Evolutionary conservation across 176 grass and related monocot species (phyloP), one percentile per base, ranked within the genome.

Genomic region (Coix lacrymajobi): DNA sequence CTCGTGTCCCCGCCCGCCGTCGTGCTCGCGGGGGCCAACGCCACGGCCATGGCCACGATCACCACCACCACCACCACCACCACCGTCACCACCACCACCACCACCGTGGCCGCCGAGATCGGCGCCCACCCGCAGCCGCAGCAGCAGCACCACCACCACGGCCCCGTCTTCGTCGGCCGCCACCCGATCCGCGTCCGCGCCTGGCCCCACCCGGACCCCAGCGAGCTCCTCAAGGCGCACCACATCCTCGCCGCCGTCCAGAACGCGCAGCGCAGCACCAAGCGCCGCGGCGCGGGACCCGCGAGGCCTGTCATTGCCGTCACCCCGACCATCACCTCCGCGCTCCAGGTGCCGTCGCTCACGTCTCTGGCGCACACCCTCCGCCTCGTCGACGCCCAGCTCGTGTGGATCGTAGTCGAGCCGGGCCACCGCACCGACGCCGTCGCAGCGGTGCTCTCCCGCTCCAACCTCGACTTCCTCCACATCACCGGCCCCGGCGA

Each of bases 111-210:
- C 52, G 62, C 78, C 64, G 77, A 58, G 20, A 78, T 73, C 54
- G 79, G 29, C 3, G 64, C 37, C 36, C 37, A 41, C 33, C 65
- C 34, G 2, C 58, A 82, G 33, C 43, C 69, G 30, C 92, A 85
- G 0, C 60, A 62, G 1, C 56, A 60, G 1, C 52, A 57, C 30
- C 77, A 79, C 69, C 85, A 80, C 79, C 85, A 88, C 36, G 89
- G 89, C 4, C 91, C 87, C 26, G 91, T 92, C 2, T 90, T 93
- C 40, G 94, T 97, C 39, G 94, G 94, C 0, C 89, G 94, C 14
- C 94, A 97, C 49, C 84, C 91, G 29, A 97, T 97, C 94, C 88
- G 91, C 40, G 90, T 97, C 62, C 88, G 94, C 38, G 31, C 75
- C 0, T 97, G 94, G 94, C 94, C 94, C 0, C 88, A 97, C 46